Conservation (phyloP, 768 basidiomycete species). For the Chalciporus piperatus region DNA sequence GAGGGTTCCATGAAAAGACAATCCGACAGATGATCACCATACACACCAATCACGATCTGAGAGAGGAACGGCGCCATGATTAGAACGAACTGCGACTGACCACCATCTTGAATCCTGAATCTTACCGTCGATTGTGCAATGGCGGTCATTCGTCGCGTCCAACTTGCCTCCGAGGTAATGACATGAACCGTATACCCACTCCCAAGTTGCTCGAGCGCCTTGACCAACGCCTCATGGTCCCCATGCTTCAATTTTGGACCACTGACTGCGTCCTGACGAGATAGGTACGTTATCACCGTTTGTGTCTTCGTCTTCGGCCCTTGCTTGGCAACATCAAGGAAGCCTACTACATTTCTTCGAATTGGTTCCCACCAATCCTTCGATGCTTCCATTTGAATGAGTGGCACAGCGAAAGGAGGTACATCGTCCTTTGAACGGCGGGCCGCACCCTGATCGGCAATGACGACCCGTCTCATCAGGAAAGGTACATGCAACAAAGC, state of each 20-base stretch:
- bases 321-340: constrained; percentile 36
- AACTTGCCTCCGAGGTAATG: constrained; percentile 49
- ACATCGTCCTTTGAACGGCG: constrained; percentile 28
- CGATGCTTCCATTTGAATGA: constrained; percentile 42
- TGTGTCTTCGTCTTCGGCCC: constrained; percentile 25
- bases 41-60: constrained; percentile 60
- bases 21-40: constrained; percentile 64
- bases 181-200: constrained; percentile 55
- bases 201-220: constrained; percentile 52
- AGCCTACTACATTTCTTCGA: constrained; percentile 40
- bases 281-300: constrained; percentile 64
- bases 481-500: constrained; percentile 65
- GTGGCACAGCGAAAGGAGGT: constrained; percentile 37
- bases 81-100: constrained; percentile 1
- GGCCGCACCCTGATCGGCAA: constrained; percentile 76
- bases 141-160: constrained; percentile 62
- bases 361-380: constrained; percentile 71
- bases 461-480: constrained; percentile 69
- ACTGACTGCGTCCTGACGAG: constrained; percentile 51
- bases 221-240: constrained; percentile 61
- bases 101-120: neutral
- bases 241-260: constrained; percentile 50
- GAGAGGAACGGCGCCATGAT: constrained; percentile 7
- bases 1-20: constrained; percentile 66
- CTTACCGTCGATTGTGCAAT: constrained; percentile 68